Percentiles rank a stretch among this genome's conserved stretches.
Evolutionary conservation across 2,329 filamentous ascomycete genomes (phyloP).

Genomic region (Septoria linicola): DNA sequence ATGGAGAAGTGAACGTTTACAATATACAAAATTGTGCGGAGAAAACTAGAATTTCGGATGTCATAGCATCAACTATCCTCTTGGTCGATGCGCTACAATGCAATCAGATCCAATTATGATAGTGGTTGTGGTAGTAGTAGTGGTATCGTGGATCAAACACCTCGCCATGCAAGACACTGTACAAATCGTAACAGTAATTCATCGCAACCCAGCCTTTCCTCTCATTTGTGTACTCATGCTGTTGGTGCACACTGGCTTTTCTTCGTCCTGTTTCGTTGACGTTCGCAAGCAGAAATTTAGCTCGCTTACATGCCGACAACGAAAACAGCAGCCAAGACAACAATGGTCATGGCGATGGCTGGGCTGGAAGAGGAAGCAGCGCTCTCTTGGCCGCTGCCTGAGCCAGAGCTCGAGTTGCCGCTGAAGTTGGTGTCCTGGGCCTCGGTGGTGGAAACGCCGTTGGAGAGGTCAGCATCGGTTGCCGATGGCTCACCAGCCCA

Average conservation of each 20-base stretch:
- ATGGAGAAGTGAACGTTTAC: no score
- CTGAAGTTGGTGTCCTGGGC: constrained; percentile 25
- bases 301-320: constrained; percentile 8
- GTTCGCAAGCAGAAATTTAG: neutral
- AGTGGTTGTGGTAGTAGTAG: neutral
- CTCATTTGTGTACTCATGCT: neutral
- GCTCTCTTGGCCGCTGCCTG: constrained; percentile 24
- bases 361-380: constrained; percentile 34
- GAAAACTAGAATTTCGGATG: no score
- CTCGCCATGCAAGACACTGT: neutral
- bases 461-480: constrained; percentile 44
- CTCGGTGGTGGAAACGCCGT: constrained; percentile 28
- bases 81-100: no score
- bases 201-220: neutral
- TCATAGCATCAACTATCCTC: no score
- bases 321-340: constrained; percentile 1
- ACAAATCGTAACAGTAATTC: neutral
- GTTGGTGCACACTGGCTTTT: neutral
- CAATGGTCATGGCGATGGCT: constrained; percentile 13
- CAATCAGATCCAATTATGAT: no score
- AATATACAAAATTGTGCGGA: no score
- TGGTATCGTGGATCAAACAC: neutral
- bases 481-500: constrained; percentile 52
- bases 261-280: neutral
- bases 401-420: neutral